phyloP scores from a whole-genome alignment of 23 red algal genomes.

The Rhodosorus marinus region DNA sequence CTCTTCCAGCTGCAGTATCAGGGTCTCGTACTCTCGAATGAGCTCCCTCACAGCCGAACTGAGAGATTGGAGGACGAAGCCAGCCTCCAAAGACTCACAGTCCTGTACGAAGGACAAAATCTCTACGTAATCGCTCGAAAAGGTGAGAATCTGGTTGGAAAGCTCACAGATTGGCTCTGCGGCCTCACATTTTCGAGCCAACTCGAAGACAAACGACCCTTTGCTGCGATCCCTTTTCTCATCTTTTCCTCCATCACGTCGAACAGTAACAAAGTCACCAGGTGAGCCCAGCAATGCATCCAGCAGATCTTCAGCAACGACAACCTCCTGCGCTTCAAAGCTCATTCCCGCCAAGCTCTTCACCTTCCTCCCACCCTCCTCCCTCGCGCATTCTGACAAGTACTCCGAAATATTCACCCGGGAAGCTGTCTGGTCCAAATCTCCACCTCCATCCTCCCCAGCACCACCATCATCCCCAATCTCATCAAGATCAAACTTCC shows the following conservation, averaged over 20 bases:
- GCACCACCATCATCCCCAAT: too few species aligned
- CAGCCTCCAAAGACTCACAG: conserved; percentile 1
- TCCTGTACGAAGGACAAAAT: conserved; percentile 16
- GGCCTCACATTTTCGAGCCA: conserved; percentile 3
- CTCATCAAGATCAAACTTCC: too few species aligned
- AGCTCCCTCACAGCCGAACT: conserved; percentile 8
- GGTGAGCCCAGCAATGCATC: conserved; percentile 43
- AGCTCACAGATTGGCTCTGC: conserved; percentile 5
- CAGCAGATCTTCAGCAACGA: conserved; percentile 42
- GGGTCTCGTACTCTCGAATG: conserved; percentile 13
- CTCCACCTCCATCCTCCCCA: too few species aligned
- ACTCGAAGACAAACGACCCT: not conserved
- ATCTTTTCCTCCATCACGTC: not conserved
- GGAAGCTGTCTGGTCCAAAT: too few species aligned
- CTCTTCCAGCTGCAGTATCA: conserved; percentile 16
- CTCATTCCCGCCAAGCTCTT: too few species aligned
- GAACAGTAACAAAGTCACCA: conserved; percentile 1
- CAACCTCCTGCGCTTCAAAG: conserved; percentile 6
- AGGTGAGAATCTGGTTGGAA: conserved; percentile 6
- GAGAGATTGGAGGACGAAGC: conserved; percentile 16
- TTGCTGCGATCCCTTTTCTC: not conserved
- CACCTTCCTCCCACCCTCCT: too few species aligned
- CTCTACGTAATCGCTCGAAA: conserved; percentile 7
- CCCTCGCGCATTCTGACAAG: too few species aligned
- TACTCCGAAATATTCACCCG: too few species aligned